phyloP scores from a whole-genome alignment of 164 flowering plant genomes.

The Sextonia rubra region DNA sequence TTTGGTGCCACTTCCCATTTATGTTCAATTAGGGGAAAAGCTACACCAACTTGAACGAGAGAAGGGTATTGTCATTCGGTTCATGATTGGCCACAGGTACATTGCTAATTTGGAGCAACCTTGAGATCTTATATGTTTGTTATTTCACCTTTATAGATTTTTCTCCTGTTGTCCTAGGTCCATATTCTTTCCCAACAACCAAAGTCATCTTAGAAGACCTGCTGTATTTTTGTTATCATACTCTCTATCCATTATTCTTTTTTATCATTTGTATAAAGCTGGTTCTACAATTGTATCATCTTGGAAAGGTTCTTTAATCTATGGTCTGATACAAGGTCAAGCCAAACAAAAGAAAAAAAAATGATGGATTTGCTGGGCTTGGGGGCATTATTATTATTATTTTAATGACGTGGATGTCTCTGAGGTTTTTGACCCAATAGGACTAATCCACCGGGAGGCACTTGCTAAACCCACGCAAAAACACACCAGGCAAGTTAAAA shows the following conservation, averaged over 20 bases:
- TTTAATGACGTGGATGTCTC: no score
- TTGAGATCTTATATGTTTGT: neutral
- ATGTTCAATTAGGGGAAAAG: constrained; percentile 57
- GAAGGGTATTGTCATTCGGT: constrained; percentile 90
- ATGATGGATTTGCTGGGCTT: no score
- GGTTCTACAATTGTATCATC: no score
- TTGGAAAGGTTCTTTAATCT: no score
- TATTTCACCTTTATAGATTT: neutral
- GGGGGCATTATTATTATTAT: no score
- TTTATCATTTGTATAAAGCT: neutral
- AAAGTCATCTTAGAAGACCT: neutral
- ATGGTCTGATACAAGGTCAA: no score
- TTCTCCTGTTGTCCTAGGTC: neutral
- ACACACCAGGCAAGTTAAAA: no score
- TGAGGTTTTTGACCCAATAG: no score
- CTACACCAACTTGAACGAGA: constrained; percentile 68
- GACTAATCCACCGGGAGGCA: no score
- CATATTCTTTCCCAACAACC: no score
- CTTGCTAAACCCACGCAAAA: no score
- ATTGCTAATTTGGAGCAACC: neutral
- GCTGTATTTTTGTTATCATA: neutral
- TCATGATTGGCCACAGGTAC: constrained; percentile 98
- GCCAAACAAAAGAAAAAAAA: no score
- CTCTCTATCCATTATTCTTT: neutral
- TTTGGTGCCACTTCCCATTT: neutral